Evolutionary conservation across 768 basidiomycete species (phyloP).

Genomic region (Suillus bovinus): DNA sequence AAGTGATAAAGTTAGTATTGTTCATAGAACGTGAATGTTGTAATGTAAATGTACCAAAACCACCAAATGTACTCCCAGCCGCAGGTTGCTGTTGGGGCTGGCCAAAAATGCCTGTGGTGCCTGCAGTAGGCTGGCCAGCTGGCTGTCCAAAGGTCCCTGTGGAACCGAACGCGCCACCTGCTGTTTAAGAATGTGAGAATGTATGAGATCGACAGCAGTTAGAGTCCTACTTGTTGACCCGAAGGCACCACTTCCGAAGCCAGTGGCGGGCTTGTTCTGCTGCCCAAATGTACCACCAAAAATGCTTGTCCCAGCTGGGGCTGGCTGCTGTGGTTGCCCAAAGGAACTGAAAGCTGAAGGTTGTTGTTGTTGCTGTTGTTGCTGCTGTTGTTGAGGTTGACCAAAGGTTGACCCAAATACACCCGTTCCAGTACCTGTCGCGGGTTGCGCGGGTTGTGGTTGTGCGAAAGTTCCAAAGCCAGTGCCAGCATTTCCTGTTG

Average conservation of each 20-base stretch:
- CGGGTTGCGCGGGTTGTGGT: constrained; percentile 39
- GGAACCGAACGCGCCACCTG: constrained; percentile 22
- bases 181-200: constrained; percentile 13
- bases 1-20: background rate
- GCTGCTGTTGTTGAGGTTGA: constrained; percentile 30
- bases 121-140: constrained; percentile 21
- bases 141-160: constrained; percentile 30
- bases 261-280: constrained; percentile 31
- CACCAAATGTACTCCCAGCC: constrained; percentile 40
- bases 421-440: constrained; percentile 38
- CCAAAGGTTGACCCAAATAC: constrained; percentile 49
- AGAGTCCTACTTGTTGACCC: constrained; percentile 26
- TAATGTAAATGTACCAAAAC: constrained; percentile 35
- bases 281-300: constrained; percentile 37
- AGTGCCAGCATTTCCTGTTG: constrained; percentile 28
- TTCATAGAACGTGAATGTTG: background rate
- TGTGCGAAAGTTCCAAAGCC: constrained; percentile 36
- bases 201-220: background rate
- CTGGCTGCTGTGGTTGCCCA: constrained; percentile 44
- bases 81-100: constrained; percentile 34
- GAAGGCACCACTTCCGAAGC: constrained; percentile 26
- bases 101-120: constrained; percentile 33
- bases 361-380: constrained; percentile 39
- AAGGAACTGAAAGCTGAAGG: constrained; percentile 51
- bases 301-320: constrained; percentile 27